Conservation (phyloP, 2,329 filamentous ascomycete species). For the Magnaporthales sp. region DNA sequence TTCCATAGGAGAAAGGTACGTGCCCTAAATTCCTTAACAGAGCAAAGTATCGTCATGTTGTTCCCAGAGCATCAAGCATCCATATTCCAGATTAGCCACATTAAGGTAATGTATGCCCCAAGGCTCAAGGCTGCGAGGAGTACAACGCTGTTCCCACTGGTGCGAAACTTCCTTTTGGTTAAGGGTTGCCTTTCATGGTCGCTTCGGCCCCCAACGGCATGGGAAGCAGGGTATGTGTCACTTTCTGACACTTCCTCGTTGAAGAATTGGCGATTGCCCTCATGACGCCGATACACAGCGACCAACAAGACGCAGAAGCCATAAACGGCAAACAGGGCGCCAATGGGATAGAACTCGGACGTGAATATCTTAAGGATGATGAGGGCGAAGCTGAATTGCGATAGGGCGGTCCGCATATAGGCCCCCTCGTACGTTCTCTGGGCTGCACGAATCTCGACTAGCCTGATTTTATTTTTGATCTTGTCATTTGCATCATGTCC, state of each 20-base stretch:
- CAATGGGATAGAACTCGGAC: conserved; percentile 90
- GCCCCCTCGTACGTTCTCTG: conserved; percentile 97
- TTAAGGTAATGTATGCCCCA: conserved; percentile 45
- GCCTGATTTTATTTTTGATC: conserved; percentile 29
- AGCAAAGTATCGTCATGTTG: neutral
- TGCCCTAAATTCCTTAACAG: neutral
- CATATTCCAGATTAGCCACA: conserved; percentile 36
- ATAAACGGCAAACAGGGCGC: conserved; percentile 91
- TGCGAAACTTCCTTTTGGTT: conserved; percentile 48
- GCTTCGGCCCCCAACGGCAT: neutral
- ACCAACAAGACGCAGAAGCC: conserved; percentile 77
- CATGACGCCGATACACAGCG: conserved; percentile 75
- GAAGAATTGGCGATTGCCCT: conserved; percentile 94
- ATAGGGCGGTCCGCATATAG: conserved; percentile 88
- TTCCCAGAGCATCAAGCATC: neutral
- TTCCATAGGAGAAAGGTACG: neutral
- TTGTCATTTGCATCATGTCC: neutral
- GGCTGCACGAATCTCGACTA: conserved; percentile 89
- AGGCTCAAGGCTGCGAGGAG: conserved; percentile 49
- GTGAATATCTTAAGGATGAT: conserved; percentile 97
- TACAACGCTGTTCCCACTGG: conserved; percentile 53
- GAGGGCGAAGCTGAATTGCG: conserved; percentile 90
- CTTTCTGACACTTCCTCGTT: conserved; percentile 33
- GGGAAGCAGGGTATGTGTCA: neutral
- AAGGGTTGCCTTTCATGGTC: conserved; percentile 11